Conservation (phyloP, 1,284 basidiomycete species). For the Xerocomus minutiporus region DNA sequence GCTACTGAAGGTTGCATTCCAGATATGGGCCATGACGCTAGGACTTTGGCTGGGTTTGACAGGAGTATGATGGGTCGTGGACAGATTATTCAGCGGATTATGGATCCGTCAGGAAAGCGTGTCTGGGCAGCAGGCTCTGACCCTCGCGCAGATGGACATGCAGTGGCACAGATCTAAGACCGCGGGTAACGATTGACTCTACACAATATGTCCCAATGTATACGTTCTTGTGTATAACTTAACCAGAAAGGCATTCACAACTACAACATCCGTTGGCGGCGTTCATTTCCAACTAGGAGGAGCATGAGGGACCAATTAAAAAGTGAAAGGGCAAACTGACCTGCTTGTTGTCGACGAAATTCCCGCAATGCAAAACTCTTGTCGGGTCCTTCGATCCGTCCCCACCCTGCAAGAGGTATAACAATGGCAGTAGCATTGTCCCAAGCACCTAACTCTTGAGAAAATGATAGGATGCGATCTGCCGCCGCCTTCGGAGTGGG, state of each 20-base stretch:
- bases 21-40: constrained; percentile 87
- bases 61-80: constrained; percentile 86
- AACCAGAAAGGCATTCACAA: background rate
- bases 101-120: constrained; percentile 56
- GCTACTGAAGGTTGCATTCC: constrained; percentile 7
- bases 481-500: constrained; percentile 78
- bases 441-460: constrained; percentile 85
- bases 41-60: constrained; percentile 54
- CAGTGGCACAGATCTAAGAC: constrained; percentile 74
- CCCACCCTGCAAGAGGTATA: constrained; percentile 93
- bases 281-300: constrained; percentile 57
- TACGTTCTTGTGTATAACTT: constrained; percentile 1
- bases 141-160: constrained; percentile 83
- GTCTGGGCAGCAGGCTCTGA: constrained; percentile 92
- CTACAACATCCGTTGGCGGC: constrained; percentile 65
- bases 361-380: constrained; percentile 76
- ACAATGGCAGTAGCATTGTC: constrained; percentile 93
- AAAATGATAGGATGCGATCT: constrained; percentile 78
- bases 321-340: constrained; percentile 33
- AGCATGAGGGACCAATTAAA: constrained; percentile 10
- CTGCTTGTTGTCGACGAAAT: constrained; percentile 70
- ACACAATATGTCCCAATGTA: background rate
- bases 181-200: constrained; percentile 5
- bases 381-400: constrained; percentile 73
- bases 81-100: constrained; percentile 80